Evolutionary conservation across 371 early-diverging fungal species (phyloP).

Genomic region (Mucor sp.): DNA sequence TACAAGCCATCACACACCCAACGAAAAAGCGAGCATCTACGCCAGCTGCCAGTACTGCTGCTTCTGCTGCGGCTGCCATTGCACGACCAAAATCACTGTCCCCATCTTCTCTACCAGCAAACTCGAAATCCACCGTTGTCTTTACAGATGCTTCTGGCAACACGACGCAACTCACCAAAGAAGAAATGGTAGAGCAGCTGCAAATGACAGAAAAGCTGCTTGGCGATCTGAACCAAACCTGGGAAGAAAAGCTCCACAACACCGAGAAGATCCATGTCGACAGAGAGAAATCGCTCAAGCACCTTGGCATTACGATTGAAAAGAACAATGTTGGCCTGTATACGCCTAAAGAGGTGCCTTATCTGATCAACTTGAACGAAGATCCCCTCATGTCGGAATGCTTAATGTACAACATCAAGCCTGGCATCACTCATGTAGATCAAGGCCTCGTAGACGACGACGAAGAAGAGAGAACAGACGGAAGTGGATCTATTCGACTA

Average conservation of each 20-base stretch:
- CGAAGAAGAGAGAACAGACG: background rate
- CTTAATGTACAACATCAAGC: constrained; percentile 78
- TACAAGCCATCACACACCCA: constrained; percentile 19
- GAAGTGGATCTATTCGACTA: constrained; percentile 67
- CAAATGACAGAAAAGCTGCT: constrained; percentile 82
- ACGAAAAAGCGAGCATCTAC: constrained; percentile 1
- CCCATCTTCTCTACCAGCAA: background rate
- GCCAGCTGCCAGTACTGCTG: background rate
- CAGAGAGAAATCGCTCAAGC: constrained; percentile 71
- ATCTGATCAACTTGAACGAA: constrained; percentile 85
- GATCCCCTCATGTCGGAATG: constrained; percentile 88
- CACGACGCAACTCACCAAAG: constrained; percentile 48
- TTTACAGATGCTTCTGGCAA: constrained; percentile 52
- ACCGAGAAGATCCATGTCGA: constrained; percentile 72
- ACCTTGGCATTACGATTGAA: constrained; percentile 75
- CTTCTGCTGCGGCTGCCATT: background rate
- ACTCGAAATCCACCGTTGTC: constrained; percentile 31
- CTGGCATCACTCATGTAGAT: constrained; percentile 76
- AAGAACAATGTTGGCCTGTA: constrained; percentile 73
- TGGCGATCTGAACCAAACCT: constrained; percentile 74
- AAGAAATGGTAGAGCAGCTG: constrained; percentile 74
- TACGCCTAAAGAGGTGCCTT: constrained; percentile 79
- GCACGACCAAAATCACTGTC: constrained; percentile 6
- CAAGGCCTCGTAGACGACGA: constrained; percentile 36
- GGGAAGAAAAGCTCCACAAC: constrained; percentile 76